These are phyloP conservation scores for Calonectria pseudoturangicola DNA, from an alignment of 2,329 filamentous ascomycete species.

Conservation along the genomic window DNA sequence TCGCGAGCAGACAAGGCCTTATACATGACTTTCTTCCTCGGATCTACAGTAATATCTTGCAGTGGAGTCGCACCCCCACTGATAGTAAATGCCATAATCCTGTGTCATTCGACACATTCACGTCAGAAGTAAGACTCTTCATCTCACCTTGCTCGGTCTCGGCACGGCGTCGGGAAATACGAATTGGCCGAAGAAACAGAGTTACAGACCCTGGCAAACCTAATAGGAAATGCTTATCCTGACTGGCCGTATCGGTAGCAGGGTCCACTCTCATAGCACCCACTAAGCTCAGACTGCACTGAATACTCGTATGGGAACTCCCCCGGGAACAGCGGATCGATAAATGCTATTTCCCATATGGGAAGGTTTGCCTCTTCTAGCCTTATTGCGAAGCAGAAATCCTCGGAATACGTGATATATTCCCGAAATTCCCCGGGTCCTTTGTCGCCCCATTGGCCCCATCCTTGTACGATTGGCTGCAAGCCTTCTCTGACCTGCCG, in stretches of 20 bases:
- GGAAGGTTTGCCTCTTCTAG: too few relatives aligned
- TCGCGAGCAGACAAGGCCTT: too few relatives aligned
- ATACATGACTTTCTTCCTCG: too few relatives aligned
- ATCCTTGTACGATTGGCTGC: slow-evolving; percentile 2
- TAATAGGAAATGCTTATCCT: background rate
- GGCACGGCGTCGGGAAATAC: background rate
- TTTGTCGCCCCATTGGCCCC: background rate
- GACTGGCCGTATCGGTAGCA: background rate
- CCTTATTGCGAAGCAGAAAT: background rate
- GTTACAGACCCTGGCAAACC: background rate
- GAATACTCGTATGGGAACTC: slow-evolving; percentile 6
- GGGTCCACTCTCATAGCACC: background rate
- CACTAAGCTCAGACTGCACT: background rate
- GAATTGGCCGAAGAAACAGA: background rate
- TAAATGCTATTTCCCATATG: background rate
- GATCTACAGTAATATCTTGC: background rate
- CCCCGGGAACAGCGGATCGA: background rate
- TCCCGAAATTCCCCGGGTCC: background rate
- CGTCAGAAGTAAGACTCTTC: background rate
- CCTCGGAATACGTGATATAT: background rate
- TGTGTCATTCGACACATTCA: background rate
- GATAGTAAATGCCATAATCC: background rate
- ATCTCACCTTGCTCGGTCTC: background rate
- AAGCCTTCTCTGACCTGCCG: background rate
- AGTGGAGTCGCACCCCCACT: too few relatives aligned